Conservation (phyloP, 169 alveolate genomes). For the Prorocentrum cordatum region DNA sequence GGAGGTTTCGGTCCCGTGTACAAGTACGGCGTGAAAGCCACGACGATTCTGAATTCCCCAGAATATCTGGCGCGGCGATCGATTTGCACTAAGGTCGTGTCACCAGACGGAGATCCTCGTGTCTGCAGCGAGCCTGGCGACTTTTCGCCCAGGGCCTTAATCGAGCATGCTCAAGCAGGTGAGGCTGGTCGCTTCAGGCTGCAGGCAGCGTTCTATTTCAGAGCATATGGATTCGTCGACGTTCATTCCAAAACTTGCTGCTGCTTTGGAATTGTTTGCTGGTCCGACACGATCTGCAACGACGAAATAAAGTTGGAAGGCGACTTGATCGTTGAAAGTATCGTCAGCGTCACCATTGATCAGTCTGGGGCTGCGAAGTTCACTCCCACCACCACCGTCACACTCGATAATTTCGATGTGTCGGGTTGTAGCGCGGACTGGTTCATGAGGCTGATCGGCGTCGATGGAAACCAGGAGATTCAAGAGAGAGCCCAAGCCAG, state of each 20-base stretch:
- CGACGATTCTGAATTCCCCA: too few species aligned
- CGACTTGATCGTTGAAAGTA: background rate
- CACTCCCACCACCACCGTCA: background rate
- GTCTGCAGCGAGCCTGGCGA: too few species aligned
- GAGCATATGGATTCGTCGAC: background rate
- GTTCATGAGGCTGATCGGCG: background rate
- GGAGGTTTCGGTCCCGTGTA: too few species aligned
- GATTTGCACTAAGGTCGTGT: too few species aligned
- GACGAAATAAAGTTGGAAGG: background rate
- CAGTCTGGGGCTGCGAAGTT: background rate
- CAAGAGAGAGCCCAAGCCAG: background rate
- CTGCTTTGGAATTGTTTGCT: background rate
- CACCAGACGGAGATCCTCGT: too few species aligned
- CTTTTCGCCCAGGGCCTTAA: too few species aligned
- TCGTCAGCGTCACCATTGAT: background rate
- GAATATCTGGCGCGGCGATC: too few species aligned
- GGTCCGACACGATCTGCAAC: background rate
- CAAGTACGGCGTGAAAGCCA: too few species aligned
- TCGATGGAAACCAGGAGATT: background rate
- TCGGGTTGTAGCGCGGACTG: background rate
- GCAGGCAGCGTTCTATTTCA: background rate
- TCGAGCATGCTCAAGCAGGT: too few species aligned
- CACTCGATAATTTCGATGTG: too few species aligned
- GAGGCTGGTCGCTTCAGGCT: background rate
- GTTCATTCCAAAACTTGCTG: background rate